These are phyloP conservation scores for Daldinia vernicosa DNA, from an alignment of 495 filamentous ascomycete species.

Conservation along the genomic window DNA sequence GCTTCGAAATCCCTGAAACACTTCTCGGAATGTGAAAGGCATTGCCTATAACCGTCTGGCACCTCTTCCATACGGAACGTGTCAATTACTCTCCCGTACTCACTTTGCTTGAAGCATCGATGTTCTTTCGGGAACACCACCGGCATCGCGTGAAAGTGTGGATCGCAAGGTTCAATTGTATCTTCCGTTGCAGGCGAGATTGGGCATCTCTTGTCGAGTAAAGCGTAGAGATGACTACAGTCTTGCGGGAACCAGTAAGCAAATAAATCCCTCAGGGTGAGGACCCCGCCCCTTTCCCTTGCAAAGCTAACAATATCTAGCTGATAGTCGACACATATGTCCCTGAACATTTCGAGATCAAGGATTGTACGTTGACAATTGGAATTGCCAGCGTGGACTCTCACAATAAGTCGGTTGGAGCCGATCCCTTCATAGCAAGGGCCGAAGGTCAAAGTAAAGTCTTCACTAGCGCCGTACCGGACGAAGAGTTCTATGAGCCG, in stretches of 20 bases:
- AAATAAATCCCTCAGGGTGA: conserved; percentile 16
- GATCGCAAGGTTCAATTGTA: neutral
- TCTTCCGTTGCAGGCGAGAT: neutral
- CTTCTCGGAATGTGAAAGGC: conserved; percentile 7
- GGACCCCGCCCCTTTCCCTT: conserved; percentile 2
- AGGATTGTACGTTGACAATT: neutral
- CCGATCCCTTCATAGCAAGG: conserved; percentile 17
- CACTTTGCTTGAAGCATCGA: neutral
- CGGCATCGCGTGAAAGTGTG: neutral
- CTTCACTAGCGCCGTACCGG: neutral
- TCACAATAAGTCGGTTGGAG: conserved; percentile 4
- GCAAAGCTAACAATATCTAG: conserved; percentile 20
- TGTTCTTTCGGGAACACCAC: conserved; percentile 15
- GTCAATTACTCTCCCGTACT: neutral
- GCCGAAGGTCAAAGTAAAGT: neutral
- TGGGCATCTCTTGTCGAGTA: conserved; percentile 1
- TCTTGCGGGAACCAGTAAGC: conserved; percentile 15
- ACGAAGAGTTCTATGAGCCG: neutral
- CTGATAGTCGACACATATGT: conserved; percentile 11
- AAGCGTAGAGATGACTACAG: neutral
- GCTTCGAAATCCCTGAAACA: conserved; percentile 19
- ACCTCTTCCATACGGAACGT: neutral
- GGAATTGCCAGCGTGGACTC: neutral
- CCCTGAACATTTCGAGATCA: neutral
- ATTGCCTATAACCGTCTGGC: neutral